Percentiles rank a stretch among this genome's conserved stretches.
These are phyloP conservation scores for Sporothrix sp. DNA, from an alignment of 2,329 filamentous ascomycete species.

Conservation along the genomic window DNA sequence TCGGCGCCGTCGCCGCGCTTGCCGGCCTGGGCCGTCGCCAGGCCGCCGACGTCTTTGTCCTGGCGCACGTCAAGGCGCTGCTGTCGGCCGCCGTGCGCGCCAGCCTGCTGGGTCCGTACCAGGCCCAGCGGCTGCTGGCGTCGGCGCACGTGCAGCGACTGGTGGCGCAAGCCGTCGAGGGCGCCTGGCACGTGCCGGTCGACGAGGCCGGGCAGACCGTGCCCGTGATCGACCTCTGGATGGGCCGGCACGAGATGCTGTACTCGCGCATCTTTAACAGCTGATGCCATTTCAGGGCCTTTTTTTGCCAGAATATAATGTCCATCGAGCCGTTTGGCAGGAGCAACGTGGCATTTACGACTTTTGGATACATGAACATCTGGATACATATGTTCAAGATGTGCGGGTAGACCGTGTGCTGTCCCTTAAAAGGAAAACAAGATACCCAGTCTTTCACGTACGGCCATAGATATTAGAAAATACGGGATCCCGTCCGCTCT, in stretches of 20 bases:
- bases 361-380: no score
- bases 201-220: slow-evolving; percentile 66
- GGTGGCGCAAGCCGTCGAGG: slow-evolving; percentile 48
- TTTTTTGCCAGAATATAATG: no score
- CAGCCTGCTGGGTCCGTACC: slow-evolving; percentile 70
- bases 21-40: slow-evolving; percentile 51
- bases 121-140: slow-evolving; percentile 64
- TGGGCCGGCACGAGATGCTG: slow-evolving; percentile 70
- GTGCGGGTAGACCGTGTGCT: no score
- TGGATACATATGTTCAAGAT: no score
- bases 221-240: slow-evolving; percentile 72
- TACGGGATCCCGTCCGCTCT: no score
- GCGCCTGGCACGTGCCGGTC: slow-evolving; percentile 47
- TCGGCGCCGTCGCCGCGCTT: slow-evolving; percentile 55
- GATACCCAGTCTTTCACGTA: no score
- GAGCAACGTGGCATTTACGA: no score
- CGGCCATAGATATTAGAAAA: no score
- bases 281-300: slow-evolving; percentile 27
- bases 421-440: no score
- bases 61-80: slow-evolving; percentile 67
- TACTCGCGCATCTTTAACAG: slow-evolving; percentile 86
- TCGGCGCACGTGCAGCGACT: slow-evolving; percentile 45
- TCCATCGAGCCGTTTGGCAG: no score
- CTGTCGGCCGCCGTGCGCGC: slow-evolving; percentile 68
- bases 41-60: slow-evolving; percentile 64